Percentiles rank a stretch among this genome's conserved stretches.
Conservation (phyloP, 2,329 filamentous ascomycete genomes). For the Sordariomycetes sp. region DNA sequence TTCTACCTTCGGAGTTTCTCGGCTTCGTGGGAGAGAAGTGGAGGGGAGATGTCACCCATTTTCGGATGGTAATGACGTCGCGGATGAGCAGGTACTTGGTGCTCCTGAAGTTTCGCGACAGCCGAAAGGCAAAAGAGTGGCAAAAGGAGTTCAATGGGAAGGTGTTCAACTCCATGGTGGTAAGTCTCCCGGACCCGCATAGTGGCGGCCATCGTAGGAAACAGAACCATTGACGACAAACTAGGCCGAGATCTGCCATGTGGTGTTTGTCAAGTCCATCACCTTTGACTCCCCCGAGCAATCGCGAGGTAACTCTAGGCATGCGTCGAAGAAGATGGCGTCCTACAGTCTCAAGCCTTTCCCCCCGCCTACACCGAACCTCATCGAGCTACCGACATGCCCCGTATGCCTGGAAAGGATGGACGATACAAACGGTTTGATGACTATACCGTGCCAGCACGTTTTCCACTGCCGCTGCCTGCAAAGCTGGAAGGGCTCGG, state of each 20-base stretch:
- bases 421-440: slow-evolving; percentile 90
- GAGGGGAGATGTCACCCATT: slow-evolving; percentile 79
- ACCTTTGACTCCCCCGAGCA: slow-evolving; percentile 60
- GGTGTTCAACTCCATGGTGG: slow-evolving; percentile 85
- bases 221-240: neutral
- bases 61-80: slow-evolving; percentile 85
- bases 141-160: slow-evolving; percentile 83
- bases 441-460: slow-evolving; percentile 95
- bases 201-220: neutral
- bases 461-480: slow-evolving; percentile 96
- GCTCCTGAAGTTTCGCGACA: slow-evolving; percentile 81
- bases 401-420: slow-evolving; percentile 95
- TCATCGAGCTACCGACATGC: slow-evolving; percentile 89
- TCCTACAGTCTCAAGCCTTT: slow-evolving; percentile 45
- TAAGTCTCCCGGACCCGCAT: slow-evolving; percentile 22
- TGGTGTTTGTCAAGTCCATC: slow-evolving; percentile 88
- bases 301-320: slow-evolving; percentile 35
- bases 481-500: slow-evolving; percentile 89
- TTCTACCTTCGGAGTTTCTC: slow-evolving; percentile 81
- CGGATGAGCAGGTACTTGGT: slow-evolving; percentile 89
- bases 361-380: slow-evolving; percentile 62
- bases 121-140: slow-evolving; percentile 66
- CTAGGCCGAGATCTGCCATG: slow-evolving; percentile 81
- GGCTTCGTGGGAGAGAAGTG: slow-evolving; percentile 87
- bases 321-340: slow-evolving; percentile 30